A percentile compares a stretch with the other conserved stretches of the same genome.
Conservation (phyloP, 208 protist species). For the Naegleria lovaniensis region DNA sequence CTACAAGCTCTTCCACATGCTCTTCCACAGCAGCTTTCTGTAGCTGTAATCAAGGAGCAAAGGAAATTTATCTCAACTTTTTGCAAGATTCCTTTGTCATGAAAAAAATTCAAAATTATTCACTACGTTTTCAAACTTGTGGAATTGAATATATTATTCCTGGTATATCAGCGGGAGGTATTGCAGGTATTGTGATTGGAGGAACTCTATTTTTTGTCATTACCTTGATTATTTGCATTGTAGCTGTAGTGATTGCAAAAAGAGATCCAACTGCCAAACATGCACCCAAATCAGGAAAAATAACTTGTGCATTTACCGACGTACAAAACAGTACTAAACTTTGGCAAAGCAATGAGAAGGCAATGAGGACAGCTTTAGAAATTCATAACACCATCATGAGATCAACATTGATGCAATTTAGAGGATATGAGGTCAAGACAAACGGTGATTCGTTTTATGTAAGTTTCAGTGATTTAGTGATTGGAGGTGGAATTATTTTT, state of each 20-base stretch:
- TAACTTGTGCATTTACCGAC: conserved; percentile 40
- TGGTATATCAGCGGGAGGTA: neutral
- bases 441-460: conserved; percentile 47
- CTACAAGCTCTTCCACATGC: neutral
- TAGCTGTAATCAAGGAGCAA: neutral
- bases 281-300: conserved; percentile 8
- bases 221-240: neutral
- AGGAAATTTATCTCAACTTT: neutral
- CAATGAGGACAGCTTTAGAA: conserved; percentile 29
- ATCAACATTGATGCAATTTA: neutral
- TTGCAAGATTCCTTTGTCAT: neutral
- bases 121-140: neutral
- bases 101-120: neutral
- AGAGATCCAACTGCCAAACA: neutral
- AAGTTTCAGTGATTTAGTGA: conserved; percentile 26
- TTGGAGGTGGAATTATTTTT: neutral
- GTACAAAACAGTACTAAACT: conserved; percentile 33
- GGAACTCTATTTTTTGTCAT: neutral
- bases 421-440: conserved; percentile 43
- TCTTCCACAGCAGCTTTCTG: neutral
- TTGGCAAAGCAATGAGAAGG: conserved; percentile 32
- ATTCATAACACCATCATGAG: conserved; percentile 38
- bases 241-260: neutral
- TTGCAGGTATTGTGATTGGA: neutral
- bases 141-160: neutral